Conservation (phyloP, 768 basidiomycete species). For the Pleurotus djamor region DNA sequence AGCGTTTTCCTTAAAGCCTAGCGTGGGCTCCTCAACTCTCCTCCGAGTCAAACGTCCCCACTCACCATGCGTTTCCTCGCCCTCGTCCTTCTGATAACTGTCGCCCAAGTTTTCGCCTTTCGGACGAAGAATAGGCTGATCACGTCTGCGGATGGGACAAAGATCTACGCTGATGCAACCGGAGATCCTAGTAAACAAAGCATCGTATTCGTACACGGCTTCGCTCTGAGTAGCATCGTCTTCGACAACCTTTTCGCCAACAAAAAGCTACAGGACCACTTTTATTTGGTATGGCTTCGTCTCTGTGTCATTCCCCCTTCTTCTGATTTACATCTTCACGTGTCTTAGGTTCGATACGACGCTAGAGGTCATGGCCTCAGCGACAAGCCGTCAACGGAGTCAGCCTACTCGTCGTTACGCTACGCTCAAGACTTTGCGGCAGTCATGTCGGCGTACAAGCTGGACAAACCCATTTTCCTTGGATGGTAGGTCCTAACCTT, state of each 20-base stretch:
- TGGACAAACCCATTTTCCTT: constrained; percentile 21
- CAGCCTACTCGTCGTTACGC: neutral
- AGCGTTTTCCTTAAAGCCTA: too few relatives aligned
- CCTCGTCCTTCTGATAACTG: too few relatives aligned
- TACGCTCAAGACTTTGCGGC: constrained; percentile 4
- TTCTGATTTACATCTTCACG: neutral
- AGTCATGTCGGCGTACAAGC: neutral
- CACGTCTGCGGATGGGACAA: constrained; percentile 28
- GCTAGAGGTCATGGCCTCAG: constrained; percentile 6
- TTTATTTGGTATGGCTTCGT: neutral
- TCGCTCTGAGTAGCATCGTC: neutral
- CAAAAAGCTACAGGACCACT: neutral
- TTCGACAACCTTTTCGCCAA: constrained; percentile 8
- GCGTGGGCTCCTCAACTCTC: too few relatives aligned
- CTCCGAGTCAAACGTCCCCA: too few relatives aligned
- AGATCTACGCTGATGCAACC: constrained; percentile 20
- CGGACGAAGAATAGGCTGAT: too few relatives aligned
- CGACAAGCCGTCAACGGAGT: constrained; percentile 3
- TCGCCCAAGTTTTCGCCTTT: too few relatives aligned
- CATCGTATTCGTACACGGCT: constrained; percentile 9
- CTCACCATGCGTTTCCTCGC: too few relatives aligned
- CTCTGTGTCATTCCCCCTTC: neutral
- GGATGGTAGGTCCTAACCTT: constrained; percentile 22
- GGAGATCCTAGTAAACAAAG: constrained; percentile 7
- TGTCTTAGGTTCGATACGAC: constrained; percentile 8